Conservation (phyloP, 208 protist species). For the Blastocrithidia nonstop region DNA sequence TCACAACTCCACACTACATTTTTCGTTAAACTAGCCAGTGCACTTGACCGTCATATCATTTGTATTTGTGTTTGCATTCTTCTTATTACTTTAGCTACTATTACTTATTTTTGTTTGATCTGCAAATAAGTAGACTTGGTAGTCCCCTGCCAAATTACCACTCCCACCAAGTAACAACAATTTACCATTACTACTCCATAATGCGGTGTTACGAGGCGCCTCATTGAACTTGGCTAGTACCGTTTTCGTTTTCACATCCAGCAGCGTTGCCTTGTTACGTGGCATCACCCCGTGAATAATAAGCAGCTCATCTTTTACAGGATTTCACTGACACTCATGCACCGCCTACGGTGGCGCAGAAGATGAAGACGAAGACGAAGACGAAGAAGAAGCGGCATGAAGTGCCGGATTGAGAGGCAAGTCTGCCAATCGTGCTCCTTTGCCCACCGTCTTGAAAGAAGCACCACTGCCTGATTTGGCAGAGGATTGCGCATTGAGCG, state of each 20-base stretch:
- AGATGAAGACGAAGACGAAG: too few species aligned
- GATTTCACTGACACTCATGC: constrained; percentile 80
- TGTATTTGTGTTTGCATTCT: too few species aligned
- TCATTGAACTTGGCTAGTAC: constrained; percentile 76
- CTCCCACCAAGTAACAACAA: constrained; percentile 68
- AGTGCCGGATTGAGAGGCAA: too few species aligned
- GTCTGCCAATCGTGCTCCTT: too few species aligned
- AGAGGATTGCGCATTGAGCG: too few species aligned
- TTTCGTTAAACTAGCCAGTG: constrained; percentile 69
- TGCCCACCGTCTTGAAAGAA: too few species aligned
- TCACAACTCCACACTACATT: constrained; percentile 72
- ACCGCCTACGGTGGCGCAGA: constrained; percentile 70
- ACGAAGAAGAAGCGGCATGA: too few species aligned
- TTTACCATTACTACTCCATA: constrained; percentile 59
- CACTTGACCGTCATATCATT: too few species aligned
- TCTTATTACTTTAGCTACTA: too few species aligned
- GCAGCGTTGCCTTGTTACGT: constrained; percentile 78
- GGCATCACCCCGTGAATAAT: constrained; percentile 84
- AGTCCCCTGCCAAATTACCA: constrained; percentile 81
- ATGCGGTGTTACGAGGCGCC: constrained; percentile 66
- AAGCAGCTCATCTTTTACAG: constrained; percentile 59
- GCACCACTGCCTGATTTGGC: too few species aligned
- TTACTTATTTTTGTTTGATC: too few species aligned
- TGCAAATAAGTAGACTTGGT: constrained; percentile 73
- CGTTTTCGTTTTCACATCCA: constrained; percentile 51